Conservation (phyloP, 805 yeast genomes). For the Ogataea glucozyma region DNA sequence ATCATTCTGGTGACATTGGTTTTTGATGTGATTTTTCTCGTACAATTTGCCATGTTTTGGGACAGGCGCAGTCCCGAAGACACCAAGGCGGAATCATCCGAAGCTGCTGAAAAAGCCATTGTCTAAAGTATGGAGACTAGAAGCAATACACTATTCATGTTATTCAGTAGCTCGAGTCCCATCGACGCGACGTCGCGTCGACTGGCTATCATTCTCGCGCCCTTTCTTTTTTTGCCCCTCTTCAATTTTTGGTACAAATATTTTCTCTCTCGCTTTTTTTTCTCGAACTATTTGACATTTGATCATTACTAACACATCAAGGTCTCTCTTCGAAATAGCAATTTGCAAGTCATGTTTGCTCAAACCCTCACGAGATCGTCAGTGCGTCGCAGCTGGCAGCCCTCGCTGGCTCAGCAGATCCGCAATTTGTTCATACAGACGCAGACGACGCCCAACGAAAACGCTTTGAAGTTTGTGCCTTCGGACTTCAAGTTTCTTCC, state of each 20-base stretch:
- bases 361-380: background rate
- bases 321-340: conserved; percentile 16
- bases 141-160: background rate
- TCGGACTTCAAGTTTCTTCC: conserved; percentile 63
- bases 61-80: background rate
- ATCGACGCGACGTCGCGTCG: conserved; percentile 1
- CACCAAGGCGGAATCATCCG: background rate
- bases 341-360: background rate
- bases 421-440: conserved; percentile 69
- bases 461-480: conserved; percentile 83
- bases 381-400: conserved; percentile 36
- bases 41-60: conserved; percentile 25
- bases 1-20: conserved; percentile 39
- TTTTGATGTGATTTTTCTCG: conserved; percentile 31
- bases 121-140: background rate
- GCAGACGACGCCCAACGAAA: conserved; percentile 80
- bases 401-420: conserved; percentile 8
- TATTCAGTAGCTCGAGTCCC: background rate
- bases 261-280: background rate
- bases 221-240: background rate
- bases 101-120: background rate
- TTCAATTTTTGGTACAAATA: background rate
- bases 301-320: background rate
- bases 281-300: background rate
- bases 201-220: background rate